phyloP scores from a whole-genome alignment of 495 filamentous ascomycete genomes.

The Aspergillus mulundensis region DNA sequence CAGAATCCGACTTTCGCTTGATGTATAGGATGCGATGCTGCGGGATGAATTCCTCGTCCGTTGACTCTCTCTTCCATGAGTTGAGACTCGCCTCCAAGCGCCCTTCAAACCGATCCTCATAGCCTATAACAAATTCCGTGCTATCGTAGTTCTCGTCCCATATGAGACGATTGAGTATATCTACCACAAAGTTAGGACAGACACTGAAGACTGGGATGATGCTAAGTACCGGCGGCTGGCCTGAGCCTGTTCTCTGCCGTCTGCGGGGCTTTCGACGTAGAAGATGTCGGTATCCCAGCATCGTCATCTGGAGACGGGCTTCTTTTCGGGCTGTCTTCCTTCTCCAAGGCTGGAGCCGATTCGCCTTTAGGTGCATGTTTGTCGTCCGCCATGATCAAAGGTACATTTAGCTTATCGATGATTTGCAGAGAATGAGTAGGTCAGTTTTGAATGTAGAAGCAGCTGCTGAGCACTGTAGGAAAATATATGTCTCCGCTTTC shows the following conservation, averaged over 20 bases:
- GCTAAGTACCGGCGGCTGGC: conserved; percentile 13
- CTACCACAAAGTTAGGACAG: conserved; percentile 19
- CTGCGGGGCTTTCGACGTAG: background rate
- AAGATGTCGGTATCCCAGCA: background rate
- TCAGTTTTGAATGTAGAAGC: background rate
- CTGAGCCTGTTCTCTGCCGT: conserved; percentile 13
- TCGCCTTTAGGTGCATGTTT: background rate
- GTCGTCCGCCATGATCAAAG: background rate
- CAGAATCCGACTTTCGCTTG: conserved; percentile 46
- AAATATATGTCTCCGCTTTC: background rate
- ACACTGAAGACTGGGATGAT: background rate
- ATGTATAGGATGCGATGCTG: conserved; percentile 76
- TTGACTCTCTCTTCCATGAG: conserved; percentile 70
- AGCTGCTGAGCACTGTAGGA: background rate
- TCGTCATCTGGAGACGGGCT: background rate
- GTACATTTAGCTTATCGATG: background rate
- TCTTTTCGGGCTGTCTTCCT: background rate
- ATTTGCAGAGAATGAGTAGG: background rate
- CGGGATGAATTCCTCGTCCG: conserved; percentile 82
- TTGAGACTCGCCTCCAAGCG: conserved; percentile 58
- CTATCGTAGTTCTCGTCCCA: conserved; percentile 64
- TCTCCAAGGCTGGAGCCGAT: background rate
- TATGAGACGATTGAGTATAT: conserved; percentile 68
- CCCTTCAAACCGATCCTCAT: conserved; percentile 70
- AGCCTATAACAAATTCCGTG: conserved; percentile 66